Percentiles rank a stretch among this genome's conserved stretches.
These are phyloP conservation scores for Ampelocalamus luodianensis DNA, from an alignment of 176 grass and related monocot species.

Conservation along the genomic window DNA sequence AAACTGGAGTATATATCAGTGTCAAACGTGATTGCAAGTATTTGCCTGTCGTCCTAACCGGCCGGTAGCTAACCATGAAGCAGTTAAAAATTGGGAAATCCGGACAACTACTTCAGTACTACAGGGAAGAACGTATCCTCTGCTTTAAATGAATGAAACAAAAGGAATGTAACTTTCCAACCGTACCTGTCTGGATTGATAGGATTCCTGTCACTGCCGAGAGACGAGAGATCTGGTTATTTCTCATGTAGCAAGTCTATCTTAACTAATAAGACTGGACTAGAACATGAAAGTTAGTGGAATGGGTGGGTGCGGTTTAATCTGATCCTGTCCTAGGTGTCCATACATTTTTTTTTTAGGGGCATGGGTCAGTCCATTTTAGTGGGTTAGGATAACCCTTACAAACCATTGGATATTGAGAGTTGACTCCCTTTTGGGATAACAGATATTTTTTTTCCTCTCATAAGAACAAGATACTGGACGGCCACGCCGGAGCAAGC, in stretches of 20 bases:
- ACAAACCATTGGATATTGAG: too few relatives aligned
- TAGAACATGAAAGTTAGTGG: neutral
- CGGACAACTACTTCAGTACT: neutral
- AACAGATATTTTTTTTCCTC: too few relatives aligned
- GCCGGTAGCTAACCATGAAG: neutral
- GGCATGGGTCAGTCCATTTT: too few relatives aligned
- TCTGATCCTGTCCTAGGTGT: too few relatives aligned
- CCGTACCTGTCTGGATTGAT: neutral
- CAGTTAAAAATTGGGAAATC: neutral
- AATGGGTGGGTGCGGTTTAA: too few relatives aligned
- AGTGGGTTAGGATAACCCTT: too few relatives aligned
- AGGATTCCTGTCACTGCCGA: neutral
- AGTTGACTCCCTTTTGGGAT: too few relatives aligned
- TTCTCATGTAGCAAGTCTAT: conserved; percentile 9
- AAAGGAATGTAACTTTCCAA: neutral
- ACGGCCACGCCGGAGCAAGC: too few relatives aligned
- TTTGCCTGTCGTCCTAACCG: neutral
- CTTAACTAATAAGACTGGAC: neutral
- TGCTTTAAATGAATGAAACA: neutral
- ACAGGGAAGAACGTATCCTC: neutral
- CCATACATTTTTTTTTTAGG: too few relatives aligned
- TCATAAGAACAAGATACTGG: too few relatives aligned
- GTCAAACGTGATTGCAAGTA: neutral
- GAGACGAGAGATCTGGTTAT: neutral
- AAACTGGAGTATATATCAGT: neutral